Evolutionary conservation across 2,329 filamentous ascomycete species (phyloP).

Genomic region (Chrysoporthe deuterocubensis): DNA sequence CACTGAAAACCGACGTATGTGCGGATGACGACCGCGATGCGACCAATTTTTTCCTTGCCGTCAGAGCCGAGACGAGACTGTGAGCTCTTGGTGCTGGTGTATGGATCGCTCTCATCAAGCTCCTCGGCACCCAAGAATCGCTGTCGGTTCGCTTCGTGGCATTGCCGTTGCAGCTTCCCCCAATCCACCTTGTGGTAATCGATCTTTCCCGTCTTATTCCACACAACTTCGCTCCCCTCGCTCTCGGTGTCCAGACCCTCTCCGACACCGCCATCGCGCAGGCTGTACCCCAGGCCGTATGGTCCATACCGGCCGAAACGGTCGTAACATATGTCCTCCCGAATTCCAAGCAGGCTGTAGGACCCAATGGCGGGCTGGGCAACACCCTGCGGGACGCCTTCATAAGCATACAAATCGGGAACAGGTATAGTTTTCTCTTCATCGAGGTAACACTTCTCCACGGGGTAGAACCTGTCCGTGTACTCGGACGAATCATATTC

Average conservation of each 20-base stretch:
- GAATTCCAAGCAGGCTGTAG: slow-evolving; percentile 72
- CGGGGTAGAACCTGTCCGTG: slow-evolving; percentile 52
- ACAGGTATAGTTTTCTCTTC: slow-evolving; percentile 57
- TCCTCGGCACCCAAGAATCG: slow-evolving; percentile 58
- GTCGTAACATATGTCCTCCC: slow-evolving; percentile 84
- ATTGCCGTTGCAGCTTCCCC: slow-evolving; percentile 57
- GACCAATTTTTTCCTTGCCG: slow-evolving; percentile 48
- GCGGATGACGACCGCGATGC: slow-evolving; percentile 78
- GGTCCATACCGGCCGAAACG: slow-evolving; percentile 82
- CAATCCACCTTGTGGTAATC: slow-evolving; percentile 61
- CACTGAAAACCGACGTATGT: slow-evolving; percentile 82
- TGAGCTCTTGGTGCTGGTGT: slow-evolving; percentile 16
- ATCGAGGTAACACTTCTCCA: slow-evolving; percentile 68
- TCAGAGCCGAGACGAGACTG: slow-evolving; percentile 15
- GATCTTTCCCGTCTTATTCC: slow-evolving; percentile 58
- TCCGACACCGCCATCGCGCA: slow-evolving; percentile 70
- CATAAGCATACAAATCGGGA: slow-evolving; percentile 69
- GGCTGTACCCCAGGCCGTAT: slow-evolving; percentile 83
- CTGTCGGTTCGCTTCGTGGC: slow-evolving; percentile 63
- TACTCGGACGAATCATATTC: slow-evolving; percentile 64
- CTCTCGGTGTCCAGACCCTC: slow-evolving; percentile 75
- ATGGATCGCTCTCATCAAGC: slow-evolving; percentile 14
- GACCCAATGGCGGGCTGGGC: slow-evolving; percentile 80
- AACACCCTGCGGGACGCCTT: slow-evolving; percentile 74
- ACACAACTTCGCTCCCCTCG: slow-evolving; percentile 66